Percentiles rank a stretch among this genome's conserved stretches.
Conservation (phyloP, 768 basidiomycete species). For the Hygrophorus pudorinus region DNA sequence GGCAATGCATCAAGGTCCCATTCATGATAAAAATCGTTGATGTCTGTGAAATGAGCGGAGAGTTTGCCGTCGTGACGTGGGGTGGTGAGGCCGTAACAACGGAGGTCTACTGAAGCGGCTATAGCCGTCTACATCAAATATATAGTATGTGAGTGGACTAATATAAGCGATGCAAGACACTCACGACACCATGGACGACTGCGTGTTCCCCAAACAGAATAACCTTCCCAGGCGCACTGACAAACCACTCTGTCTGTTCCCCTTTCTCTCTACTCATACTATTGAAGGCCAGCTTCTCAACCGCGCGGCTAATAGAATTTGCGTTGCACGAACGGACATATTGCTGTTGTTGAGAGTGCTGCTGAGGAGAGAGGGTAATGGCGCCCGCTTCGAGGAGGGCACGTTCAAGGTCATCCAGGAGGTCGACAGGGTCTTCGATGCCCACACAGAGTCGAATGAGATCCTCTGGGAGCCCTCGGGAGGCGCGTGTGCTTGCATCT, state of each 20-base stretch:
- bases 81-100: slow-evolving; percentile 81
- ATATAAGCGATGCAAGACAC: slow-evolving; percentile 22
- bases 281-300: slow-evolving; percentile 53
- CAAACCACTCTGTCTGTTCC: slow-evolving; percentile 58
- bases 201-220: slow-evolving; percentile 99
- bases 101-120: slow-evolving; percentile 89
- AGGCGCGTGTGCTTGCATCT: slow-evolving; percentile 90
- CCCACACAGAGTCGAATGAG: slow-evolving; percentile 97
- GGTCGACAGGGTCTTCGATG: slow-evolving; percentile 89
- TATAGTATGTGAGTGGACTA: slow-evolving; percentile 6
- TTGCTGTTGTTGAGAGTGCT: slow-evolving; percentile 18
- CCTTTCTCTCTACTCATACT: slow-evolving; percentile 8
- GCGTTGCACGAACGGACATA: slow-evolving; percentile 26
- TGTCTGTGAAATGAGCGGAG: slow-evolving; percentile 70
- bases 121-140: slow-evolving; percentile 69
- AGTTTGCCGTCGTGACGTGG: slow-evolving; percentile 67
- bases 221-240: slow-evolving; percentile 95
- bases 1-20: slow-evolving; percentile 76
- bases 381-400: slow-evolving; percentile 90
- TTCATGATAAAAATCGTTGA: slow-evolving; percentile 65
- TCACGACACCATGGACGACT: slow-evolving; percentile 91
- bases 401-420: slow-evolving; percentile 90
- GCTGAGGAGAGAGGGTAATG: slow-evolving; percentile 41
- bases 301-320: slow-evolving; percentile 43
- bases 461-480: slow-evolving; percentile 95